Evolutionary conservation across 2,329 filamentous ascomycete genomes (phyloP), one percentile per base, ranked within the genome.

Genomic region (Fusarium sublunatum): DNA sequence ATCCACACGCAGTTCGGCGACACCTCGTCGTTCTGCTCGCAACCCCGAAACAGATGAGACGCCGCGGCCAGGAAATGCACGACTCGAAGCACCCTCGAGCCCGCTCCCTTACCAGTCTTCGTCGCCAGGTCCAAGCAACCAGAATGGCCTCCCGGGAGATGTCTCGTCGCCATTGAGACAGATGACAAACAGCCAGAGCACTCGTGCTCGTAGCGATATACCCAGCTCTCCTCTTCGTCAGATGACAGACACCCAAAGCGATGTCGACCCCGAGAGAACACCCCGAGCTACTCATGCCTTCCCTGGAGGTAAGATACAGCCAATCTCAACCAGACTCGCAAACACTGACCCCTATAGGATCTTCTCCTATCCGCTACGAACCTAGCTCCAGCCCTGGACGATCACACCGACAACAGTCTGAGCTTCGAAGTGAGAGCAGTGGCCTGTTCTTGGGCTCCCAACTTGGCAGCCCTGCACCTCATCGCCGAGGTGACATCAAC

Each of bases 351-450:
- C 11, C 15, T 29, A 32, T 67, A 97, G 94, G 93, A 72, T 98
- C 94, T 0, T 98, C 94, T 1, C 94, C 94, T 2, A 92, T 98
- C 67, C 88, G 89, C 75, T 98, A 97, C 74, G 91, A 92, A 53
- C 88, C 92, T 32, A 97, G 92, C 76, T 97, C 94, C 34, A 96
- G 91, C 73, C 92, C 92, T 25, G 88, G 87, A n/a, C 87, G 86
- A 72, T 82, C 80, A 63, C 77, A 83, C 53, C 79, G 85, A 64
- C 82, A 85, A 44, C 87, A 89, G 65, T 89, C 91, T 48, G 88
- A 94, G 73, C 82, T 92, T 60, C 87, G 87, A 68, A 96, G 91
- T 75, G 92, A 92, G 73, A 92, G 89, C 79, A 97, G 93, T 72
- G 91, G 88, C 6, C 83, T 98, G 28, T 98, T 98, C 73, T 89